A percentile compares a stretch with the other conserved stretches of the same genome.
phyloP scores from a whole-genome alignment of 208 protist species.

The Phytomonas francai region DNA sequence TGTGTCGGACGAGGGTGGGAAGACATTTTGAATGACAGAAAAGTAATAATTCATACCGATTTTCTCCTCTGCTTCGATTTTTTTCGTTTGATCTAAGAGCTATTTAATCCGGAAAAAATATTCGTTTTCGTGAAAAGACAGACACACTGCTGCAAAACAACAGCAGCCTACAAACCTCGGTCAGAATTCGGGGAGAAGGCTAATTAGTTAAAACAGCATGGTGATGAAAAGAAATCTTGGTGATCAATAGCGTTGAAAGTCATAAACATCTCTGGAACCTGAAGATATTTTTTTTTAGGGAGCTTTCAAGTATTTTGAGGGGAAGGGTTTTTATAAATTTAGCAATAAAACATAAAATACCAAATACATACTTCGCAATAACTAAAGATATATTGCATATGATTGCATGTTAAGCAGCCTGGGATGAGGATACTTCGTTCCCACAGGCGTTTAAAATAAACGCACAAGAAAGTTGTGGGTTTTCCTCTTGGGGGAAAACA shows the following conservation, averaged over 20 bases:
- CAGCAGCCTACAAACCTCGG: background rate
- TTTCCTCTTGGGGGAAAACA: background rate
- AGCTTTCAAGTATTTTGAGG: background rate
- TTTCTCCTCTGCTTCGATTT: background rate
- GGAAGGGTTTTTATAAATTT: background rate
- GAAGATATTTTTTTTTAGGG: background rate
- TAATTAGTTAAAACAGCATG: background rate
- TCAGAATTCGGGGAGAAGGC: background rate
- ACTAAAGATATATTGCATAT: background rate
- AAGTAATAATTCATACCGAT: constrained; percentile 8
- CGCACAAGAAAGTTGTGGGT: background rate
- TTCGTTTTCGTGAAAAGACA: background rate
- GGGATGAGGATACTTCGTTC: background rate
- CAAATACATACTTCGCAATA: constrained; percentile 1
- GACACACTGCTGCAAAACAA: background rate
- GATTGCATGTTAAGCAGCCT: background rate
- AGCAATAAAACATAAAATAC: background rate
- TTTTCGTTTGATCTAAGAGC: background rate
- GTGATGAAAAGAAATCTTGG: background rate
- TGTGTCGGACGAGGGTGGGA: background rate
- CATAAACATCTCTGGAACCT: background rate
- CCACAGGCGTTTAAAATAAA: background rate
- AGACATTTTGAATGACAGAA: background rate
- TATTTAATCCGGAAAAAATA: background rate
- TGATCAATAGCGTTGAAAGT: background rate